Percentiles rank a stretch among this genome's conserved stretches.
Conservation (phyloP, 495 filamentous ascomycete species). For the Lineolata rhizophorae region DNA sequence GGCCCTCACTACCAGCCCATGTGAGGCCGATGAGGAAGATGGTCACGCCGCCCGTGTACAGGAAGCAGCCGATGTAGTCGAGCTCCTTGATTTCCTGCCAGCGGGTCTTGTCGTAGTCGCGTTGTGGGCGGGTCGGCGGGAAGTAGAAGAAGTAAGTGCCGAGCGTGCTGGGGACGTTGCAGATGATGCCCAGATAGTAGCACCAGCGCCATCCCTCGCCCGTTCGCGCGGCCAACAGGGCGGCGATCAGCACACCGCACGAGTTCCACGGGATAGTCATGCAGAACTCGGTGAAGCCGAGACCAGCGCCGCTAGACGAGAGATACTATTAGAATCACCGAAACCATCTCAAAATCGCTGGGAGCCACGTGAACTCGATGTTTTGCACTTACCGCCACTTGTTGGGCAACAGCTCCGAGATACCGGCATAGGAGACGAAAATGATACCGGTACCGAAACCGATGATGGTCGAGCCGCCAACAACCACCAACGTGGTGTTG, state of each 20-base stretch:
- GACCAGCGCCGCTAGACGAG: too few species aligned
- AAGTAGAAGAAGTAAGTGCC: slow-evolving; percentile 43
- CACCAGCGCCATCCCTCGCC: too few species aligned
- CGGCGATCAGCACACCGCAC: too few species aligned
- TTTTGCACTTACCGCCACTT: too few species aligned
- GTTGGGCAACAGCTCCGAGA: slow-evolving; percentile 48
- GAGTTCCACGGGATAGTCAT: too few species aligned
- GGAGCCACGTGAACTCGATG: too few species aligned
- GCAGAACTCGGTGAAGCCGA: too few species aligned
- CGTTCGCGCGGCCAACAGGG: too few species aligned
- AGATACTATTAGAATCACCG: too few species aligned
- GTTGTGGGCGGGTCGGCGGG: slow-evolving; percentile 29
- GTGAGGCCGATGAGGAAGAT: slow-evolving; percentile 14
- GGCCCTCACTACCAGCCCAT: slow-evolving; percentile 8
- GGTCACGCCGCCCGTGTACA: slow-evolving; percentile 3
- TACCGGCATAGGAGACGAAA: slow-evolving; percentile 40
- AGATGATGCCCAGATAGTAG: too few species aligned
- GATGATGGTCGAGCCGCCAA: slow-evolving; percentile 41
- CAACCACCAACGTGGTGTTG: slow-evolving; percentile 43
- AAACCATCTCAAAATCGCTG: too few species aligned
- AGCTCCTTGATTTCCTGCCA: slow-evolving; percentile 9
- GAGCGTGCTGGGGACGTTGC: too few species aligned
- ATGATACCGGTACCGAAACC: slow-evolving; percentile 41
- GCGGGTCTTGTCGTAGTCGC: slow-evolving; percentile 11
- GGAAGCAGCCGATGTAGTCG: slow-evolving; percentile 4